Conservation (phyloP, 495 filamentous ascomycete species). For the Aspergillus ellipticus region DNA sequence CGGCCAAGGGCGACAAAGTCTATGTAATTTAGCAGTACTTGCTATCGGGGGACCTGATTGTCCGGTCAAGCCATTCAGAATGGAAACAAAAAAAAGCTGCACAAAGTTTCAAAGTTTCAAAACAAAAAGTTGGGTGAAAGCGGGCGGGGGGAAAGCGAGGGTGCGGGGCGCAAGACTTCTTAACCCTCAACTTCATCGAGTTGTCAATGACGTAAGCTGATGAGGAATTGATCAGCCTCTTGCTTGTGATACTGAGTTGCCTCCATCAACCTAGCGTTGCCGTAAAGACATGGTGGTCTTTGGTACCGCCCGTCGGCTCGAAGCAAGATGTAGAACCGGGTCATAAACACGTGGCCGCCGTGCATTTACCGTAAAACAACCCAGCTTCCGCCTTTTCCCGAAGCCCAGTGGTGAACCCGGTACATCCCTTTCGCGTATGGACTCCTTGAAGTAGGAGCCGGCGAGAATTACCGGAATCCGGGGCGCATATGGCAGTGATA, state of each 20-base stretch:
- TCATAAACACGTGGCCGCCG: conserved; percentile 6
- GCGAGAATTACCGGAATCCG: conserved; percentile 24
- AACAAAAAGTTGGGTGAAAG: too few relatives aligned
- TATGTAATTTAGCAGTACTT: conserved; percentile 37
- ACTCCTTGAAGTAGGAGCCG: conserved; percentile 1
- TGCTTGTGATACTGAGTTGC: not conserved
- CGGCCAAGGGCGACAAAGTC: conserved; percentile 25
- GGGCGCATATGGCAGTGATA: not conserved
- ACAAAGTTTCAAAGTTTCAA: conserved; percentile 11
- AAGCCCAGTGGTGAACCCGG: conserved; percentile 14
- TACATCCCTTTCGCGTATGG: conserved; percentile 7
- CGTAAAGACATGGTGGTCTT: not conserved
- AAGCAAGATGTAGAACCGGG: conserved; percentile 7
- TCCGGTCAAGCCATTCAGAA: conserved; percentile 19
- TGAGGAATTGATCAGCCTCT: conserved; percentile 27
- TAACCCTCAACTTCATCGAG: not conserved
- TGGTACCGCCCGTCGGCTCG: conserved; percentile 21
- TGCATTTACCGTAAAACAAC: conserved; percentile 12
- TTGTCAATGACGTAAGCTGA: not conserved
- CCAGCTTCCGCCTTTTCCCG: conserved; percentile 27
- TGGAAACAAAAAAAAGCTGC: conserved; percentile 13
- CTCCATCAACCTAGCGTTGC: not conserved
- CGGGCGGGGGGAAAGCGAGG: too few relatives aligned
- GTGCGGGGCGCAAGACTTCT: conserved; percentile 2
- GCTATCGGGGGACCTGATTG: conserved; percentile 11